Conservation (phyloP, 73 alveolate genomes). For the Paramecium primaurelia region DNA sequence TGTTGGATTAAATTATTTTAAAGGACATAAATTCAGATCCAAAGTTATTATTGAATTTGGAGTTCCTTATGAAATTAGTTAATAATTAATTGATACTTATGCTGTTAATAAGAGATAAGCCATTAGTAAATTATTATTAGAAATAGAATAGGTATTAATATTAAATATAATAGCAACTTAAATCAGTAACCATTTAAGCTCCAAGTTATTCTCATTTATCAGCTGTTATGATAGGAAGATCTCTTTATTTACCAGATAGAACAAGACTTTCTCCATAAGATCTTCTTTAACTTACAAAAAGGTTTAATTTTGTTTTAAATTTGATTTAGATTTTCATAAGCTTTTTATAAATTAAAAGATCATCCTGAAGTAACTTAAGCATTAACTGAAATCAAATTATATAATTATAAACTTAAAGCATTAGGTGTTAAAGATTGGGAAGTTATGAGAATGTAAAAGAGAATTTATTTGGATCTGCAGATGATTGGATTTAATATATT, state of each 20-base stretch:
- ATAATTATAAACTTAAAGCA: slow-evolving; percentile 75
- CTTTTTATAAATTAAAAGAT: slow-evolving; percentile 72
- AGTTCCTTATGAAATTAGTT: slow-evolving; percentile 87
- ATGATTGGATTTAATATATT: background rate
- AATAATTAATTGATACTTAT: slow-evolving; percentile 73
- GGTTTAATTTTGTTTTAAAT: background rate
- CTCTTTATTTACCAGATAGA: slow-evolving; percentile 82
- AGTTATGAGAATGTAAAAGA: slow-evolving; percentile 29
- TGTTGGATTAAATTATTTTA: slow-evolving; percentile 92
- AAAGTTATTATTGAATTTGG: slow-evolving; percentile 90
- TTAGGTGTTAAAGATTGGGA: slow-evolving; percentile 82
- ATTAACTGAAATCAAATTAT: slow-evolving; percentile 65
- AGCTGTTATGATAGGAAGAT: slow-evolving; percentile 77
- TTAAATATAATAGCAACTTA: slow-evolving; percentile 63
- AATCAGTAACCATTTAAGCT: slow-evolving; percentile 84
- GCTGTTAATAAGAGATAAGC: slow-evolving; percentile 82
- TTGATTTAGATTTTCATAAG: slow-evolving; percentile 69
- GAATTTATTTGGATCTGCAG: background rate
- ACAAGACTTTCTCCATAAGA: slow-evolving; percentile 68
- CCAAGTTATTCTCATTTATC: slow-evolving; percentile 86
- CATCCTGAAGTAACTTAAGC: slow-evolving; percentile 68
- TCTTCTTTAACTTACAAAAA: slow-evolving; percentile 69
- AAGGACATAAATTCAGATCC: slow-evolving; percentile 89
- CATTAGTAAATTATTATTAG: slow-evolving; percentile 71
- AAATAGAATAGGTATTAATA: slow-evolving; percentile 72